Percentiles rank a stretch among this genome's conserved stretches.
phyloP scores from a whole-genome alignment of 2,329 filamentous ascomycete genomes.

The Neonectria faginata region DNA sequence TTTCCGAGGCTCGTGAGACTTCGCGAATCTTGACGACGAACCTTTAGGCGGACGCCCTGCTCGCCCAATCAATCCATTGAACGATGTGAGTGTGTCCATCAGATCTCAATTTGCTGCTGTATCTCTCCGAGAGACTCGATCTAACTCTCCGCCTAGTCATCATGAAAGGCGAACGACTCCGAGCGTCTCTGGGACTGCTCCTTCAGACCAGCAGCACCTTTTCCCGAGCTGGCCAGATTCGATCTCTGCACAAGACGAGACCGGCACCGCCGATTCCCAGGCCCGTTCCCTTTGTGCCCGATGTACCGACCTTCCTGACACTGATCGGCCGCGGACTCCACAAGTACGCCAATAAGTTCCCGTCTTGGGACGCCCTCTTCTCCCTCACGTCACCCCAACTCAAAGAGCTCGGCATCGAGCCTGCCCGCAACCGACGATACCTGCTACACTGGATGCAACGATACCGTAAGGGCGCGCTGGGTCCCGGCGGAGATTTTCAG shows the following conservation, averaged over 20 bases:
- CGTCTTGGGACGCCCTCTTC: constrained; percentile 92
- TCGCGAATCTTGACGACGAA: constrained; percentile 35
- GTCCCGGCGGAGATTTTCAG: constrained; percentile 84
- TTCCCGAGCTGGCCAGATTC: constrained; percentile 51
- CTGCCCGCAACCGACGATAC: constrained; percentile 83
- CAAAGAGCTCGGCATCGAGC: constrained; percentile 86
- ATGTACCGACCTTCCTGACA: constrained; percentile 86
- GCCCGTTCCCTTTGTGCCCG: constrained; percentile 87
- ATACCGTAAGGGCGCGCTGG: constrained; percentile 81
- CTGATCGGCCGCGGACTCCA: constrained; percentile 90
- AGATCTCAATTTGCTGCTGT: neutral
- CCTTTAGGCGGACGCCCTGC: constrained; percentile 34
- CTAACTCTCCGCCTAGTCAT: constrained; percentile 33
- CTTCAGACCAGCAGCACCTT: constrained; percentile 48
- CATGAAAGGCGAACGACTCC: constrained; percentile 51
- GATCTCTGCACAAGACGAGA: constrained; percentile 59
- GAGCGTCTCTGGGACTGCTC: constrained; percentile 49
- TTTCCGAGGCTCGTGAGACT: constrained; percentile 33
- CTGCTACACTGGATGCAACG: constrained; percentile 88
- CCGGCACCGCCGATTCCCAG: constrained; percentile 64
- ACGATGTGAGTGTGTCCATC: constrained; percentile 30
- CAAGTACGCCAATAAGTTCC: constrained; percentile 86
- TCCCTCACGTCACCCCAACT: constrained; percentile 81
- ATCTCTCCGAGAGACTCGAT: neutral
- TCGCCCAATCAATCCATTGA: constrained; percentile 39